Base-by-base conservation (phyloP, 306 rosid species). In the Astragalus glycyphyllos region DNA sequence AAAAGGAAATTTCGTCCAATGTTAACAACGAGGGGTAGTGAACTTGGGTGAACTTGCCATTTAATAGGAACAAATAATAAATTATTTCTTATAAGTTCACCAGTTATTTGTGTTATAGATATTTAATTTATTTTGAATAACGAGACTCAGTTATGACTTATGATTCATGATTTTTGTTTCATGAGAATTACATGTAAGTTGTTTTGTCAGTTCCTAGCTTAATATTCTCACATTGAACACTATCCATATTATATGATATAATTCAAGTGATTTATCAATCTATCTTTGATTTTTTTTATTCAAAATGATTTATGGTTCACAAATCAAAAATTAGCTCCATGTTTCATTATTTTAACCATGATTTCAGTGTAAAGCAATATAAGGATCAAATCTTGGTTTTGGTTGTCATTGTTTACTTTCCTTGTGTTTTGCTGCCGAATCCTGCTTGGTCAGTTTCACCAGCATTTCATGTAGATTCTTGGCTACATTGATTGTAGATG, bases 331-430 rank as follows among this genome's bases (percentile, higher is more conserved):
- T 6, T 50, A 50, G 57, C 57, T 4, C 11, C 4, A 8, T 7
- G 2, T 4, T 44, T 63, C 69, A 12, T 45, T 50, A 64, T 26
- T 40, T 44, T 4, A 29, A 23, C 42, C n/a, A 13, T 6, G n/a
- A 5, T 41, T 59, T 37, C 16, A 3, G 51, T n/a, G 31, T 37
- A 12, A 63, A 40, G 61, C 17, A 60, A 61, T 61, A 26, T 73
- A 23, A 62, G 71, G 55, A 40, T 10, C 20, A 63, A 53, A 14
- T 14, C 14, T 11, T 40, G 17, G 20, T 73, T 73, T 53, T 51
- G 64, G 41, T 41, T 73, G 57, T 29, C 10, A 13, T 63, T n/a
- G 16, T 73, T 51, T 23, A 41, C 38, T 73, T 73, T 41, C 55
- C 20, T 31, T 48, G 49, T 54, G 41, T 55, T 40, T 40, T 54